Base-by-base conservation (phyloP, 164 flowering plant species). In the Stephania yunnanensis region DNA sequence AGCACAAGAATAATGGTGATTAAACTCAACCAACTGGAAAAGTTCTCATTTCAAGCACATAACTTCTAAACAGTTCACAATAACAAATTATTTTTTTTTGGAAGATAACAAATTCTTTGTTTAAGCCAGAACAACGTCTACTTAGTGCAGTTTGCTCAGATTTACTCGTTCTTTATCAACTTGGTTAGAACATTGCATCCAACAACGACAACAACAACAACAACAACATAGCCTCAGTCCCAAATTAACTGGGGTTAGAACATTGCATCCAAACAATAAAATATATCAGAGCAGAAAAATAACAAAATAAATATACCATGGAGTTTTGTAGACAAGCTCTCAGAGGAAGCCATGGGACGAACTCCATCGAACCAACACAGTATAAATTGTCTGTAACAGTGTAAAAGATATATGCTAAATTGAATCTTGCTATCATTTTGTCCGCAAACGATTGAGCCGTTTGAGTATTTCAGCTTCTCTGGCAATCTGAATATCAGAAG, bases 401-500 rank as follows among this genome's bases (percentile, higher is more conserved):
- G 5, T 58, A 58, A 58, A 79, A 73, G 46, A 52, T 69, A 81
- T 80, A 86, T 17, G 64, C 84, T 75, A 92, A 78, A 82, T 79
- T 70, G 88, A 84, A 79, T 70, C 80, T 70, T 82, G 82, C 82
- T 79, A 84, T 71, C 74, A 76, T 81, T 78, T 87, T 63, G 82
- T 75, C 68, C 76, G 78, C 81, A 81, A 76, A 71, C 77, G 66
- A 71, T 76, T 71, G 17, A 81, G 84, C 53, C 68, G 73, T 77
- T 30, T 84, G 77, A 89, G 80, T 73, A 83, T 80, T 85, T 92
- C 98, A 45, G 91, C 91, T 84, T 92, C 98, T 85, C 97, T 89
- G 70, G 98, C 94, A 76, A 92, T 91, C 84, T 91, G 97, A 74
- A 90, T 86, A 82, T 94, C 97, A 25, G 95, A 90, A 69, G 97